A percentile compares a stretch with the other conserved stretches of the same genome.
These are phyloP conservation scores for Rhizophagus sp. DNA, from an alignment of 192 early-diverging fungal species.

Conservation along the genomic window DNA sequence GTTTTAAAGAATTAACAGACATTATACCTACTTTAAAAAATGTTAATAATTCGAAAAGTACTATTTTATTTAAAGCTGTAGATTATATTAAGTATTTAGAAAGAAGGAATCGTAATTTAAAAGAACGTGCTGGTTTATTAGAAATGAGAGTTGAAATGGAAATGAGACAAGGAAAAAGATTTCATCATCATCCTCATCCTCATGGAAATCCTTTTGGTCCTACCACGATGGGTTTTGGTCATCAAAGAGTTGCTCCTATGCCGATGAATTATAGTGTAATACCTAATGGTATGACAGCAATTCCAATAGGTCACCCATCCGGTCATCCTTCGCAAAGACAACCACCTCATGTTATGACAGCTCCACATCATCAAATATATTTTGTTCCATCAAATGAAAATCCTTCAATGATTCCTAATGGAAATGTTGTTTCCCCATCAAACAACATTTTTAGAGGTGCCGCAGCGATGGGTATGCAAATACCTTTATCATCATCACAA, in stretches of 20 bases:
- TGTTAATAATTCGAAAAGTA: constrained; percentile 63
- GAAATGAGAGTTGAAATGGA: constrained; percentile 38
- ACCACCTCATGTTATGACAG: neutral
- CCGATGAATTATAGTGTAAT: constrained; percentile 19
- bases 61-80: constrained; percentile 67
- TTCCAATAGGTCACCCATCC: neutral
- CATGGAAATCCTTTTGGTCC: constrained; percentile 14
- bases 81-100: constrained; percentile 66
- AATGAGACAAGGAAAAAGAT: constrained; percentile 26
- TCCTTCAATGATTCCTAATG: neutral
- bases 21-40: constrained; percentile 80
- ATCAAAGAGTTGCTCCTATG: constrained; percentile 28
- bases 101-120: constrained; percentile 53
- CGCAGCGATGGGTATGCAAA: neutral
- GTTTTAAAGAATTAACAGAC: constrained; percentile 87
- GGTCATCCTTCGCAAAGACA: neutral
- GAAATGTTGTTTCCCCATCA: neutral
- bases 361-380: neutral
- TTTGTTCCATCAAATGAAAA: neutral
- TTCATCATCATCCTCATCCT: constrained; percentile 21
- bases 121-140: constrained; percentile 40
- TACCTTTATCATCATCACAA: neutral
- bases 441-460: constrained; percentile 17
- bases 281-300: constrained; percentile 8
- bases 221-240: constrained; percentile 10